Base-by-base conservation (phyloP, 129 eudicot genomes). In the Ambrosia artemisiifolia region DNA sequence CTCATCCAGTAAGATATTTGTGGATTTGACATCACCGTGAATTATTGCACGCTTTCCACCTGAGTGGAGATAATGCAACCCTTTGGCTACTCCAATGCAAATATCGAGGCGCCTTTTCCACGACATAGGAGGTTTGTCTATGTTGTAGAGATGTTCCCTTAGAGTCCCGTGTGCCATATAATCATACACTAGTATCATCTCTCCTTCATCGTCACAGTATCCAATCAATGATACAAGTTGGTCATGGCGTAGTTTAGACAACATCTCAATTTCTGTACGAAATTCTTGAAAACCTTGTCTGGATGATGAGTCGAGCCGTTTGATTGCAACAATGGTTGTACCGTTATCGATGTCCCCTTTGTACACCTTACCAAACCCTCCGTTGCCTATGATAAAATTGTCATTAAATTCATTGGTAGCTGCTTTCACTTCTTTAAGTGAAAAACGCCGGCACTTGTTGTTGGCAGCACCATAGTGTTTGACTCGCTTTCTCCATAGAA, bases 331-430 rank as follows among this genome's bases (percentile, higher is more conserved):
- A 6, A 12, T 16, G 50, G 53, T 63, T 14, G 73, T 61, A 16
- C 42, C 54, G 13, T 83, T 85, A 53, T 88, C 82, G 0, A 88
- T 53, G 6, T 12, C 18, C 30, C 95, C 90, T 78, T 56, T 83
- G 51, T 81, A 87, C 7, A 87, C 89, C 72, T 87, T 87, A 2
- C 90, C 95, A 56, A 85, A 88, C 55, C 95, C 90, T 11, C 95
- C 88, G 1, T 63, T 75, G 3, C 90, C 95, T 1, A 85, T 75
- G 7, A 82, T 73, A 2, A 40, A 67, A 8, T 70, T 74, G 57
- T 88, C 90, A 0, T 85, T 63, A 16, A 88, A 88, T 30, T 82
- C 64, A 2, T 78, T 6, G 3, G 90, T 88, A 13, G 78, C 84
- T 2, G 24, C 66, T 69, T 47, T 78, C 57, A 88, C 69, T 71